Base-by-base conservation (phyloP, 2,329 filamentous ascomycete genomes). In the Orbilia brochopaga region DNA sequence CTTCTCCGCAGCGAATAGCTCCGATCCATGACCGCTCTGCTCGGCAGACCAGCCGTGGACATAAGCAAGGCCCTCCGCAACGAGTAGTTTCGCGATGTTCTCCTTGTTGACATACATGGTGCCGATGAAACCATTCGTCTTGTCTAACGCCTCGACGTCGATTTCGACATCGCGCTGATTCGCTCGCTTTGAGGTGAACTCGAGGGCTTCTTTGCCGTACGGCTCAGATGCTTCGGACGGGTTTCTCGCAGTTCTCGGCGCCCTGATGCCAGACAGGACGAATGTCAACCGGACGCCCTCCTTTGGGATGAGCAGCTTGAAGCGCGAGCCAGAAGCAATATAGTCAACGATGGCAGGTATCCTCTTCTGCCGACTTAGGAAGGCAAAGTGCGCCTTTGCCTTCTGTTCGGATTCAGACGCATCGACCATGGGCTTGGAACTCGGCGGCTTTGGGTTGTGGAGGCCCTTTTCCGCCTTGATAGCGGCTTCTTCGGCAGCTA, bases 161-260 rank as follows among this genome's bases (percentile, higher is more conserved):
- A 99, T 90, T 80, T 97, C 93, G 54, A 94, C 92, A 80, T 99
- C 94, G 61, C 94, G 88, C 82, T 99, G 94, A 83, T 92, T 90
- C 81, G 90, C 92, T 66, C 92, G 87, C 77, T 87, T 88, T 80
- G 91, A 92, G 54, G 93, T 92, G 75, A 97, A 88, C 56, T 99
- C 93, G 74, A 96, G 86, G 1, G 93, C 93, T 81, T 99, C 94
- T 79, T 95, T 90, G 23, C 94, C 94, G 76, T 96, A 97, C 0
- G 94, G 92, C 81, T 99, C 94, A 32, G 90, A 90, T 75, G 90
- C 85, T 75, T 95, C 94, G 73, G 86, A 87, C 2, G 89, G 85
- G 66, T 89, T 89, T 64, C 92, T 87, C 11, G 92, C 91, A 48
- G 93, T 94, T 75, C 90, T 87, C 15, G 94, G 94, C 13, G 91